Percentiles rank a stretch among this genome's conserved stretches.
These are phyloP conservation scores for Neurospora sp. DNA, from an alignment of 495 filamentous ascomycete genomes.

Conservation along the genomic window DNA sequence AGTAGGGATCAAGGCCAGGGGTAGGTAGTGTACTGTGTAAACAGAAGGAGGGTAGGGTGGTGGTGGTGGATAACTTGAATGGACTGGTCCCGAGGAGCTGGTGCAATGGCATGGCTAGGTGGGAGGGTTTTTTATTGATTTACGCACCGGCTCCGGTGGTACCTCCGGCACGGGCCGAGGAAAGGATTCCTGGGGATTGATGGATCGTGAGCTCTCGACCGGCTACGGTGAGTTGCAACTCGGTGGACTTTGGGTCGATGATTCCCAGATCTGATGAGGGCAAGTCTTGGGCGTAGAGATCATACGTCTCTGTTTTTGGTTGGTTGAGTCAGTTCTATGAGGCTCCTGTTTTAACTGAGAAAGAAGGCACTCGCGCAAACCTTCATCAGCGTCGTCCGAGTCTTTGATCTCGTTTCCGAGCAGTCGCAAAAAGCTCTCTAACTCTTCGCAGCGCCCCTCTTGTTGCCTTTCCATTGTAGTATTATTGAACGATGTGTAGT, in stretches of 20 bases:
- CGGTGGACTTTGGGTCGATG: slow-evolving; percentile 55
- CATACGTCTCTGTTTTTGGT: slow-evolving; percentile 59
- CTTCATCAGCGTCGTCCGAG: slow-evolving; percentile 7
- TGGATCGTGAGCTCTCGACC: slow-evolving; percentile 64
- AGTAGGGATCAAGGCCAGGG: not conserved
- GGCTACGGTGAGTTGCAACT: slow-evolving; percentile 58
- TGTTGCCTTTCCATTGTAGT: not conserved
- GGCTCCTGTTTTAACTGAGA: not conserved
- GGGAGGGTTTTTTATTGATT: not conserved
- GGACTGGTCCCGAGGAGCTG: not conserved
- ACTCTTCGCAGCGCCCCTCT: slow-evolving; percentile 2
- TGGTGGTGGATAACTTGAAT: not conserved
- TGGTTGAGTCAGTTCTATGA: not conserved
- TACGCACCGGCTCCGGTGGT: slow-evolving; percentile 81
- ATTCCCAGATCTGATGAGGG: slow-evolving; percentile 78
- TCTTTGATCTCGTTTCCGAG: slow-evolving; percentile 6
- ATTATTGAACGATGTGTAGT: not conserved
- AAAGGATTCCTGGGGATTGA: slow-evolving; percentile 76
- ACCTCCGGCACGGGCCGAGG: slow-evolving; percentile 65
- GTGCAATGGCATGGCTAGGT: not conserved
- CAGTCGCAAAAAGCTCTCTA: slow-evolving; percentile 1
- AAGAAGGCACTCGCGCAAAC: slow-evolving; percentile 1
- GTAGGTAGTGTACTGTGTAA: not conserved
- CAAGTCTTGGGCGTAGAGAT: slow-evolving; percentile 68
- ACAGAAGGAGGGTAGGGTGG: not conserved